phyloP scores from a whole-genome alignment of 768 basidiomycete genomes.

The Phlebiopsis flavidoalba region DNA sequence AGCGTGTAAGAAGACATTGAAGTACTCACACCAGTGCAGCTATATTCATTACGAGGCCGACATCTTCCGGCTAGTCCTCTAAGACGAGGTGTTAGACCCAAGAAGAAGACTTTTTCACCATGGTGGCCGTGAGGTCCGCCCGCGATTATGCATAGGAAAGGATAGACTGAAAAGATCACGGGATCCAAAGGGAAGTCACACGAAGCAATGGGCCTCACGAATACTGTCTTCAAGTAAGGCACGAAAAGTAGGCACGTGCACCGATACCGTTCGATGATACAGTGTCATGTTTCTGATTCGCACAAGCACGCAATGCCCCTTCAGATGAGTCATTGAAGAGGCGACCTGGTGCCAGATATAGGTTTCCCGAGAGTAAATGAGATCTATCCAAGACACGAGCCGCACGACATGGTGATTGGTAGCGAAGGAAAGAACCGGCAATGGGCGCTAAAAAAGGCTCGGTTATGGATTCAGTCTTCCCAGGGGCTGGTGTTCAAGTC shows the following conservation, averaged over 20 bases:
- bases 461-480: background rate
- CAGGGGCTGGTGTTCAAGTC: background rate
- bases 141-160: slow-evolving; percentile 60
- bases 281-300: background rate
- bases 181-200: slow-evolving; percentile 56
- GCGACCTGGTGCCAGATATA: background rate
- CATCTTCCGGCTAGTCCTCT: slow-evolving; percentile 59
- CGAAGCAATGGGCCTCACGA: slow-evolving; percentile 34
- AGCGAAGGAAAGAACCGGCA: background rate
- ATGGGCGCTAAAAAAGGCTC: background rate
- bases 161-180: slow-evolving; percentile 58
- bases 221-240: slow-evolving; percentile 42
- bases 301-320: background rate
- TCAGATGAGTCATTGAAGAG: background rate
- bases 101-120: slow-evolving; percentile 2
- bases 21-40: slow-evolving; percentile 51
- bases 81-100: slow-evolving; percentile 59
- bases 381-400: background rate
- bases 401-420: background rate
- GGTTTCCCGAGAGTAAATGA: background rate
- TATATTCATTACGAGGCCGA: slow-evolving; percentile 53
- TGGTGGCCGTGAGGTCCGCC: slow-evolving; percentile 2
- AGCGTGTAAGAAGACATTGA: background rate
- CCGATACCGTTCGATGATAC: background rate
- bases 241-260: slow-evolving; percentile 21